These are phyloP conservation scores for Medicago truncatula DNA, from an alignment of 306 rosid genomes.

Conservation along the genomic window MtrunA17r5.0-ANR NC_053045.1:50790501-50791000, in stretches of 20 bases:
- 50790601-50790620: slow-evolving; percentile 17
- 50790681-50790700: not conserved
- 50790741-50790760: not conserved
- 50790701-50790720: too few species aligned
- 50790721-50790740: not conserved
- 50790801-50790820: slow-evolving; percentile 5
- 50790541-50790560: too few species aligned
- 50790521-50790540: not conserved
- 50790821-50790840: slow-evolving; percentile 13
- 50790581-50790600: slow-evolving; percentile 22
- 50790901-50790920: not conserved
- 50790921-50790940: slow-evolving; percentile 20
- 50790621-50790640: slow-evolving; percentile 4
- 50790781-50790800: not conserved
- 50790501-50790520: not conserved
- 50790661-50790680: too few species aligned
- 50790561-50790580: not conserved
- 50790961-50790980: slow-evolving; percentile 14
- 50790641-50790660: not conserved
- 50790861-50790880: not conserved
- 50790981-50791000: slow-evolving; percentile 33
- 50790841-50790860: slow-evolving; percentile 18
- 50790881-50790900: slow-evolving; percentile 17
- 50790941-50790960: slow-evolving; percentile 21
- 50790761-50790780: not conserved